These are phyloP conservation scores for Boletus sp. DNA, from an alignment of 1,284 basidiomycete species.

Conservation along the genomic window DNA sequence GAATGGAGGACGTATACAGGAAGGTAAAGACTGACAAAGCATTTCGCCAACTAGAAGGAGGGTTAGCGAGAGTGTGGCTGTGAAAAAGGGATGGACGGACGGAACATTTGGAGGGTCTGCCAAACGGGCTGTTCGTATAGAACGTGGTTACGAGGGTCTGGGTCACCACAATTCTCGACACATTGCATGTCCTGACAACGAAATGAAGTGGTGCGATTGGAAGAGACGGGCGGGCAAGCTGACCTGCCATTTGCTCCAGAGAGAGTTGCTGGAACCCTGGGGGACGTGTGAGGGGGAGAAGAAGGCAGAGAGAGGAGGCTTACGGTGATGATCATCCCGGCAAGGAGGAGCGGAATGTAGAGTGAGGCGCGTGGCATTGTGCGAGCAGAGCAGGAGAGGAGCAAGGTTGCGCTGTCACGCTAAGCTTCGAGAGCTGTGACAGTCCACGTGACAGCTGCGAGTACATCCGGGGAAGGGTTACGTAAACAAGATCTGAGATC, in stretches of 20 bases:
- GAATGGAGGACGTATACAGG: slow-evolving; percentile 16
- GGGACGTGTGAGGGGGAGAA: slow-evolving; percentile 9
- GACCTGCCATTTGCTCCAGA: slow-evolving; percentile 81
- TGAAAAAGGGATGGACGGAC: slow-evolving; percentile 48
- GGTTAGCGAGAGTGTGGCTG: slow-evolving; percentile 29
- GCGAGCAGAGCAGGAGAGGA: not conserved
- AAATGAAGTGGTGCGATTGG: slow-evolving; percentile 1
- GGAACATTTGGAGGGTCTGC: slow-evolving; percentile 93
- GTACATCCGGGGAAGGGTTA: slow-evolving; percentile 4
- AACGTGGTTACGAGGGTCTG: slow-evolving; percentile 53
- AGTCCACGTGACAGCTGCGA: slow-evolving; percentile 21
- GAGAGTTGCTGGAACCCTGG: slow-evolving; percentile 75
- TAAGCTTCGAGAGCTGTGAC: slow-evolving; percentile 5
- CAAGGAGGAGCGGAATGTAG: slow-evolving; percentile 55
- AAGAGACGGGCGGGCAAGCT: slow-evolving; percentile 17
- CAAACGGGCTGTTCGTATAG: slow-evolving; percentile 92
- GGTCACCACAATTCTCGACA: slow-evolving; percentile 81
- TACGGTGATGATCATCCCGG: slow-evolving; percentile 80
- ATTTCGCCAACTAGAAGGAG: slow-evolving; percentile 78
- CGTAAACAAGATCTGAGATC: slow-evolving; percentile 30
- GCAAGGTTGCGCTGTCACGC: slow-evolving; percentile 8
- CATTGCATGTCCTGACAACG: slow-evolving; percentile 84
- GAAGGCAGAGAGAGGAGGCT: slow-evolving; percentile 13
- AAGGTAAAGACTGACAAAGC: slow-evolving; percentile 64
- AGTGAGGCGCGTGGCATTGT: slow-evolving; percentile 48